Conservation (phyloP, 1,284 basidiomycete species). For the Moesziomyces antarcticus region DNA sequence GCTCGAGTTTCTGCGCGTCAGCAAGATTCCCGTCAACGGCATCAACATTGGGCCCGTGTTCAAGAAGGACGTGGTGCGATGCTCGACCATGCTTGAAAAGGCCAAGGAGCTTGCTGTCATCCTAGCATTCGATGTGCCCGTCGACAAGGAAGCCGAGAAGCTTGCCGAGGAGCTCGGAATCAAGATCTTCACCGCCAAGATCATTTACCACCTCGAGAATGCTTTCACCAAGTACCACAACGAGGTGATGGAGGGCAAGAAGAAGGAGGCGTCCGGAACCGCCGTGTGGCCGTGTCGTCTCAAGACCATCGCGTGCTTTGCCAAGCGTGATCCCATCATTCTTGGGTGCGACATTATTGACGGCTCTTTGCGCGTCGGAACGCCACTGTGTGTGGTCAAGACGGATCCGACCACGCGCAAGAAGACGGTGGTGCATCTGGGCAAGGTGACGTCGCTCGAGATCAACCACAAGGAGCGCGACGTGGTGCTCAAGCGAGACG, state of each 20-base stretch:
- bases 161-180: constrained; percentile 94
- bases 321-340: constrained; percentile 95
- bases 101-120: constrained; percentile 95
- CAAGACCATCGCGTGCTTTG: constrained; percentile 90
- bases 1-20: constrained; percentile 91
- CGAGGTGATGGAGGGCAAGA: constrained; percentile 91
- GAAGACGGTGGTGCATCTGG: constrained; percentile 89
- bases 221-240: constrained; percentile 96
- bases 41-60: constrained; percentile 99
- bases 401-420: constrained; percentile 85
- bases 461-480: constrained; percentile 70
- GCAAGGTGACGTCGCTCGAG: constrained; percentile 82
- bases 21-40: constrained; percentile 88
- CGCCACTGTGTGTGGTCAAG: constrained; percentile 94
- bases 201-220: constrained; percentile 99
- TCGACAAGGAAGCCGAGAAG: constrained; percentile 89
- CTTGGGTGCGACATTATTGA: constrained; percentile 97
- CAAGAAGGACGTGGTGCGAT: constrained; percentile 93
- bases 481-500: constrained; percentile 90
- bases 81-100: constrained; percentile 93
- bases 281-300: constrained; percentile 97
- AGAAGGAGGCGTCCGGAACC: constrained; percentile 88
- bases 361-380: constrained; percentile 87
- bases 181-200: constrained; percentile 94
- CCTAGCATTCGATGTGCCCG: constrained; percentile 92